phyloP scores from a whole-genome alignment of 148 eudicot genomes.

The Vaccinium vitisidaea region DNA sequence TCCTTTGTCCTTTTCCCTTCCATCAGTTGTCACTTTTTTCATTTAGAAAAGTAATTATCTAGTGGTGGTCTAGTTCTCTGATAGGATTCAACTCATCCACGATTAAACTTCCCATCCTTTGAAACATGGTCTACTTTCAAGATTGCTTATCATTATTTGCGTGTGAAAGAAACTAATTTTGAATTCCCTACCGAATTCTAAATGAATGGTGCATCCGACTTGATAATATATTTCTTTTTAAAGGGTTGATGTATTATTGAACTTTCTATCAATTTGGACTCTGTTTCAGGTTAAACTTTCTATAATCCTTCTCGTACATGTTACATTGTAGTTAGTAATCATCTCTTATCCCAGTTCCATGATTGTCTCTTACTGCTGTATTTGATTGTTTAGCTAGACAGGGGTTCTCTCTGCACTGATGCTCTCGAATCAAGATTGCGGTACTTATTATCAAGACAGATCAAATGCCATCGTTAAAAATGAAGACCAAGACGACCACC shows the following conservation, averaged over 20 bases:
- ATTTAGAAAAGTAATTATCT: not conserved
- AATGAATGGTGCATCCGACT: not conserved
- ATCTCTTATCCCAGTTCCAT: not conserved
- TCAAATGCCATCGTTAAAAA: conserved; percentile 90
- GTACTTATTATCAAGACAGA: conserved; percentile 34
- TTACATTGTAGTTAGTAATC: not conserved
- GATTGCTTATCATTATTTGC: not conserved
- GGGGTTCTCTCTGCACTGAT: conserved; percentile 43
- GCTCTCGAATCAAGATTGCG: conserved; percentile 33
- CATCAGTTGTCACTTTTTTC: not conserved
- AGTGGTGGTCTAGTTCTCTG: not conserved
- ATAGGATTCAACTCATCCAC: not conserved
- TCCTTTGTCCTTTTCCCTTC: conserved; percentile 4
- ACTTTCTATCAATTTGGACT: not conserved
- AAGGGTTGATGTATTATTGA: not conserved
- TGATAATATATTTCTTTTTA: not conserved
- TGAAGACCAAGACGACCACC: conserved; percentile 64
- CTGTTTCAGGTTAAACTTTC: not conserved
- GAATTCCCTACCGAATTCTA: not conserved
- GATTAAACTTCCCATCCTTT: not conserved
- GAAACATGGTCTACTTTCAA: not conserved
- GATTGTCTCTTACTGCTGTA: conserved; percentile 30
- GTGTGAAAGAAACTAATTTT: not conserved
- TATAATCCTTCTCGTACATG: not conserved
- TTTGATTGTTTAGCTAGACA: conserved; percentile 24